Percentiles rank a stretch among this genome's conserved stretches.
phyloP scores from a whole-genome alignment of 108 stramenopile genomes.

The Nannochloropsis gaditana region DNA sequence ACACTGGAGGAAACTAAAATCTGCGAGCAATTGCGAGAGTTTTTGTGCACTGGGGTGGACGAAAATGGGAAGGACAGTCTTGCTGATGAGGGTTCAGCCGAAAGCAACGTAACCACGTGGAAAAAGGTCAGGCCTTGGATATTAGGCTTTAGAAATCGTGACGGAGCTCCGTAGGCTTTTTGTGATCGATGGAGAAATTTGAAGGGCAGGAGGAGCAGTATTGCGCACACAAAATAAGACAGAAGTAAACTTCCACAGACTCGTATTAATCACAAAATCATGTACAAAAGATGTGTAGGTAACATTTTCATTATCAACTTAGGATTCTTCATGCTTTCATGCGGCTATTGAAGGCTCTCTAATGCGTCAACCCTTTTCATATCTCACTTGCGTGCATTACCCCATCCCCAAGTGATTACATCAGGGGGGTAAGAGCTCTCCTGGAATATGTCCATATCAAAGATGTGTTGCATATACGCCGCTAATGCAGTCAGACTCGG shows the following conservation, averaged over 20 bases:
- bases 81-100: not conserved
- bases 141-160: not conserved
- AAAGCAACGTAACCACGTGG: not conserved
- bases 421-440: conserved; percentile 42
- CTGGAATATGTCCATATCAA: conserved; percentile 25
- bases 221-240: not conserved
- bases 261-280: too few relatives aligned
- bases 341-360: too few relatives aligned
- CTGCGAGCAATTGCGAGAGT: not conserved
- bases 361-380: not conserved
- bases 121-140: not conserved
- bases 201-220: not conserved
- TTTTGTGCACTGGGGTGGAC: not conserved
- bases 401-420: conserved; percentile 39
- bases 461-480: conserved; percentile 33
- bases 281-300: too few relatives aligned
- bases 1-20: not conserved
- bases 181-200: too few relatives aligned
- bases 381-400: conserved; percentile 28
- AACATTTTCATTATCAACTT: too few relatives aligned
- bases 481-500: conserved; percentile 29
- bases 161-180: too few relatives aligned
- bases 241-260: too few relatives aligned
- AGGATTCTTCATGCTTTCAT: too few relatives aligned
- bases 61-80: not conserved